Evolutionary conservation across 768 basidiomycete genomes (phyloP).

Genomic region (Lepiota subincarnata): DNA sequence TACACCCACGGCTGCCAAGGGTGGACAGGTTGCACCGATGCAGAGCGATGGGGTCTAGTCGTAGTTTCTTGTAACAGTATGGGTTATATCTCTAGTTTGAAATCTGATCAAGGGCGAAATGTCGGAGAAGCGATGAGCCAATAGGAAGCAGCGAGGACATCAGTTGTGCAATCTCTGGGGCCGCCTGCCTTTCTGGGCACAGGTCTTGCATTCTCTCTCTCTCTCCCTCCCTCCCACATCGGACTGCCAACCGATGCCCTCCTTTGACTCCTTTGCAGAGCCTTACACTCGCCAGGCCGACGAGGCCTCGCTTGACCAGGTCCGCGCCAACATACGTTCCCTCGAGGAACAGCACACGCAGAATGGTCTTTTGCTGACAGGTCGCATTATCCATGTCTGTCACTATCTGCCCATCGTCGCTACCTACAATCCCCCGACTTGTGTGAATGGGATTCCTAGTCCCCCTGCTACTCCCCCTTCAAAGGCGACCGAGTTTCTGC

Average conservation of each 20-base stretch:
- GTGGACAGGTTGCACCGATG: conserved; percentile 68
- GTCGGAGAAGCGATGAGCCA: conserved; percentile 5
- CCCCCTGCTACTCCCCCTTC: conserved; percentile 80
- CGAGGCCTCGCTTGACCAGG: conserved; percentile 65
- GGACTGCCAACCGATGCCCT: too few species aligned
- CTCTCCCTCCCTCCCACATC: too few species aligned
- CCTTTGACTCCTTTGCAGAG: conserved; percentile 72
- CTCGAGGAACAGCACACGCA: conserved; percentile 72
- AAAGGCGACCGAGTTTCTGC: conserved; percentile 43
- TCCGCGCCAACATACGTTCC: conserved; percentile 64
- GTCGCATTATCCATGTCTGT: conserved; percentile 88
- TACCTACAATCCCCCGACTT: conserved; percentile 41
- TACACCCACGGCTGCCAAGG: conserved; percentile 83
- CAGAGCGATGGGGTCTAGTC: conserved; percentile 44
- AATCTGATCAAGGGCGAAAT: too few species aligned
- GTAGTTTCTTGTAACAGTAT: neutral
- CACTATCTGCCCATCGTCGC: conserved; percentile 83
- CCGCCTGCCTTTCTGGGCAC: conserved; percentile 12
- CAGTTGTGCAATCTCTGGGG: too few species aligned
- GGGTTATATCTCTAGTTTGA: neutral
- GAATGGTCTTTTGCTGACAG: conserved; percentile 72
- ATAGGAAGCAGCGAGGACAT: conserved; percentile 2
- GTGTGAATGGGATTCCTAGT: conserved; percentile 47
- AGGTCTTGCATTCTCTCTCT: conserved; percentile 3
- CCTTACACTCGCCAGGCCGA: conserved; percentile 63